Conservation (phyloP, 176 grass and related monocot genomes). For the Alopecurus myosuroides region DNA sequence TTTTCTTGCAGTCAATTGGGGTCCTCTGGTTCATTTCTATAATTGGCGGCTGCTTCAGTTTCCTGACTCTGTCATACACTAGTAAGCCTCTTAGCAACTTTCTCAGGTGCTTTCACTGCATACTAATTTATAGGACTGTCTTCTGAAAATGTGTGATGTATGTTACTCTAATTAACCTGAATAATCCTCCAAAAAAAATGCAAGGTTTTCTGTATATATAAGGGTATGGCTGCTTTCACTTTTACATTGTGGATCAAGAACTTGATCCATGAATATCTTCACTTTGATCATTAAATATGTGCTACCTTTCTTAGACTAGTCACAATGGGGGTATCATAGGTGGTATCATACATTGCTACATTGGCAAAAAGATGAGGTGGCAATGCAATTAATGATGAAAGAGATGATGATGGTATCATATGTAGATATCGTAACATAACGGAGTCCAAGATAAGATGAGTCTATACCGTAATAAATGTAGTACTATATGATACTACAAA, state of each 20-base stretch:
- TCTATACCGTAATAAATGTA: no score
- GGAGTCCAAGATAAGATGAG: no score
- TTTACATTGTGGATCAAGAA: background rate
- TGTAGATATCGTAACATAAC: no score
- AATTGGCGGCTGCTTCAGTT: constrained; percentile 80
- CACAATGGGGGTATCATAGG: no score
- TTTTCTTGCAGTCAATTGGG: constrained; percentile 48
- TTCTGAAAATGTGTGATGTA: background rate
- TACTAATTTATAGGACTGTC: background rate
- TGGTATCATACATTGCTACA: no score
- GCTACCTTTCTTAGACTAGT: no score
- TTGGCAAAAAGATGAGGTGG: no score
- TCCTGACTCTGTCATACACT: constrained; percentile 77
- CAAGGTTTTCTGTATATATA: background rate
- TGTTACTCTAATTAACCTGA: background rate
- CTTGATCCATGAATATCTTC: background rate
- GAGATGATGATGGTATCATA: no score
- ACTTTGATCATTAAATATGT: background rate
- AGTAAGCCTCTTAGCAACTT: constrained; percentile 26
- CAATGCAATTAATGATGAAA: no score
- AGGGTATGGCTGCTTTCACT: background rate
- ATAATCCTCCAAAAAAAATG: background rate
- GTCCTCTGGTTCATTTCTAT: constrained; percentile 75
- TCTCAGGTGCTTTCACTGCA: background rate
- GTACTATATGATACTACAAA: no score